Conservation (phyloP, 768 basidiomycete genomes). For the Boletus speciosus region DNA sequence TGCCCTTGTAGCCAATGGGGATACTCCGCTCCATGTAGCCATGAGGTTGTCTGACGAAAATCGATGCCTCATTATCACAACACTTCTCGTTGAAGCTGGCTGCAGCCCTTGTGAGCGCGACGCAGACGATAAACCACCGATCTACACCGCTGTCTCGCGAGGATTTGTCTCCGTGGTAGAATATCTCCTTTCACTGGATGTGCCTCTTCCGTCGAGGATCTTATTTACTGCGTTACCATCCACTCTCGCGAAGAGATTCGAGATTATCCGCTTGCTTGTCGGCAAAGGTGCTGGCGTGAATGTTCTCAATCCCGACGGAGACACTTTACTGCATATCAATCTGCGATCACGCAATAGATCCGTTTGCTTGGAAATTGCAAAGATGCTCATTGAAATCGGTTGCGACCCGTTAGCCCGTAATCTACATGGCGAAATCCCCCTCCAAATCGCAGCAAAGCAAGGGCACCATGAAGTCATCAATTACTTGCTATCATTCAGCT, state of each 20-base stretch:
- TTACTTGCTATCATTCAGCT: background rate
- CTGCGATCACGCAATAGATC: background rate
- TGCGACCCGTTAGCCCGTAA: background rate
- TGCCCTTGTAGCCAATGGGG: conserved; percentile 1
- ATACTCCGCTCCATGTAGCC: conserved; percentile 5
- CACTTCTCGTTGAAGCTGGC: conserved; percentile 2
- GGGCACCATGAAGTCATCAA: background rate
- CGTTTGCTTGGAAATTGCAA: background rate
- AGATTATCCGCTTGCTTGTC: conserved; percentile 2
- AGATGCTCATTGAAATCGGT: background rate
- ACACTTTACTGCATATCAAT: background rate
- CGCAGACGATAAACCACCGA: background rate
- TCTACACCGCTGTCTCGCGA: background rate
- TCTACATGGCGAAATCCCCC: background rate
- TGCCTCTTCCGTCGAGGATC: no score
- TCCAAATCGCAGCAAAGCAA: background rate
- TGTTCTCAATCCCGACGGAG: background rate
- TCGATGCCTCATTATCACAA: background rate
- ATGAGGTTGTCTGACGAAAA: conserved; percentile 1
- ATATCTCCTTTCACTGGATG: no score
- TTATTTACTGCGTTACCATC: background rate
- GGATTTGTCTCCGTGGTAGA: no score
- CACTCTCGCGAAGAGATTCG: background rate
- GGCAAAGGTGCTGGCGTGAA: background rate
- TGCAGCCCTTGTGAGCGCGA: background rate